Base-by-base conservation (phyloP, 306 rosid genomes). In the Dalbergia cultrata region DNA sequence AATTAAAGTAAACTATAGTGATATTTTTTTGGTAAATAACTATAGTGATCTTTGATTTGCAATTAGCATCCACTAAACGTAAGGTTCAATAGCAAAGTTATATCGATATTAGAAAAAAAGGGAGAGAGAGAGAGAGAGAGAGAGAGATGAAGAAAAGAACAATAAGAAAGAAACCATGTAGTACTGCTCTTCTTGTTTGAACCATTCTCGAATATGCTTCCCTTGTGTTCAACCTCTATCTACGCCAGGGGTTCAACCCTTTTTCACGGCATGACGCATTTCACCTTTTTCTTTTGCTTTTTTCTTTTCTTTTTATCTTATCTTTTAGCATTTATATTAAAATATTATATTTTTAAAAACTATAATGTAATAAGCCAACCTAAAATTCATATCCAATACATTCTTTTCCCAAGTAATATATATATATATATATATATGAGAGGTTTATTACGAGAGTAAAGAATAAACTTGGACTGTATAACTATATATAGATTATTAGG, bases 141-240 rank as follows among this genome's bases (percentile, higher is more conserved):
- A 33, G 52, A 70, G 22, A 63, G 22, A 41, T 8, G 37, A 13
- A 67, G 19, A 68, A 7, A 54, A 72, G 49, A 64, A 62, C 64
- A 62, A 78, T 54, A 75, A 61, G 65, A 74, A 75, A 85, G 31
- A 26, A 26, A 26, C 31, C 81, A 35, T 78, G 31, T 8, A 39
- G 80, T 5, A 54, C 44, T 73, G 57, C 12, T 77, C 66, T 75
- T 82, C 52, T 78, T 53, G 67, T 62, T 61, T 81, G n/a, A 74
- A 70, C 54, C 66, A 68, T 4, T 62, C 70, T 67, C 79, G 76
- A 78, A 78, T 82, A 79, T 79, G 83, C 75, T 78, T 78, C 76
- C 61, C 81, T 73, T 81, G 79, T 67, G 62, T 73, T 72, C 35
- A 72, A 60, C 77, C 77, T 72, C 70, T 59, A 81, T 57, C 52